Percentiles rank a stretch among this genome's conserved stretches.
phyloP scores from a whole-genome alignment of 176 grass and related monocot genomes.

The Avena insularis region DNA sequence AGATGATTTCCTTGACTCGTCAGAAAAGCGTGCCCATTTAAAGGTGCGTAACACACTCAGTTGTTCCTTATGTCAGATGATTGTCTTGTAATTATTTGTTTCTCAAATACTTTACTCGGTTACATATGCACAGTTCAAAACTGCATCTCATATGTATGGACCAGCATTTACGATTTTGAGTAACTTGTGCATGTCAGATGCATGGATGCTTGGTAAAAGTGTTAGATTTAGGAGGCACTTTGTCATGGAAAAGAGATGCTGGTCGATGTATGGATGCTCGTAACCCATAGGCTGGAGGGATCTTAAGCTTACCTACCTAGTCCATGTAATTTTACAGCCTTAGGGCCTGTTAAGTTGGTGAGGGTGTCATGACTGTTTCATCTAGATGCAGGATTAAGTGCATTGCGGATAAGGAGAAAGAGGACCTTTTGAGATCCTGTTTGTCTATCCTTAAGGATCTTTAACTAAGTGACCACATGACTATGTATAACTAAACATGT shows the following conservation, averaged over 20 bases:
- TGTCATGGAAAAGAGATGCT: background rate
- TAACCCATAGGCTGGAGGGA: conserved; percentile 9
- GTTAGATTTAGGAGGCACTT: background rate
- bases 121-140: background rate
- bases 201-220: conserved; percentile 4
- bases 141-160: conserved; percentile 9
- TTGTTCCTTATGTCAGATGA: conserved; percentile 28
- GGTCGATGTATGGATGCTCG: background rate
- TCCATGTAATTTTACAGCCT: conserved; percentile 16
- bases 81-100: conserved; percentile 31
- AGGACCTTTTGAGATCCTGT: background rate
- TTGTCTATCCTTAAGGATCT: conserved; percentile 1
- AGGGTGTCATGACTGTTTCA: background rate
- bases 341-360: conserved; percentile 5
- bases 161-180: conserved; percentile 8
- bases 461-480: conserved; percentile 1
- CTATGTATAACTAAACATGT: background rate
- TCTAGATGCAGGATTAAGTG: background rate
- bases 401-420: background rate
- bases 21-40: conserved; percentile 76
- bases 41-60: conserved; percentile 59
- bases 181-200: conserved; percentile 21
- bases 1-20: conserved; percentile 70
- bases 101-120: conserved; percentile 11
- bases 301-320: conserved; percentile 2